A percentile compares a stretch with the other conserved stretches of the same genome.
Evolutionary conservation across 495 filamentous ascomycete species (phyloP).

Genomic region (Amorphotheca resinae): DNA sequence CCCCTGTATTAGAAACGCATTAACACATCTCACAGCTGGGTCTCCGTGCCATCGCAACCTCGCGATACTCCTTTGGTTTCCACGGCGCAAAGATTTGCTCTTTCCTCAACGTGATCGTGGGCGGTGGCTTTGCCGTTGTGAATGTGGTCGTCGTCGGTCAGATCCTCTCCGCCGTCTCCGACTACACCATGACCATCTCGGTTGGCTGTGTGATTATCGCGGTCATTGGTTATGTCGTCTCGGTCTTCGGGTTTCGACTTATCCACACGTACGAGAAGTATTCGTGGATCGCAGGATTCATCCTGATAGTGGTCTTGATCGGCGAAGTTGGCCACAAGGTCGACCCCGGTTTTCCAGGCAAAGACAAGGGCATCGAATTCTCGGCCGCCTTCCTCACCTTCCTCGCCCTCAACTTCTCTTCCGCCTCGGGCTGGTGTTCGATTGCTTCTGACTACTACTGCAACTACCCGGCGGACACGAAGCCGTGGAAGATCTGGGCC

Average conservation of each 20-base stretch:
- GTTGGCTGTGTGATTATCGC: constrained; percentile 36
- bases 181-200: constrained; percentile 30
- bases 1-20: not conserved
- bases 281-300: constrained; percentile 43
- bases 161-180: constrained; percentile 38
- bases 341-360: constrained; percentile 26
- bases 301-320: constrained; percentile 36
- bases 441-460: constrained; percentile 52
- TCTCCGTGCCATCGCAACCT: constrained; percentile 39
- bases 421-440: constrained; percentile 45
- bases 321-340: constrained; percentile 36
- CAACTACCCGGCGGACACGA: constrained; percentile 46
- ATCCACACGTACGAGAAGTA: constrained; percentile 50
- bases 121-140: constrained; percentile 36
- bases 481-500: constrained; percentile 40
- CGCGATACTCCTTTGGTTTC: constrained; percentile 44
- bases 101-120: constrained; percentile 36
- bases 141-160: constrained; percentile 35
- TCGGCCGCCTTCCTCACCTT: constrained; percentile 39
- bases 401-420: constrained; percentile 44
- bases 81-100: constrained; percentile 35
- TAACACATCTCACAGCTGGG: constrained; percentile 26
- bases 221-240: constrained; percentile 40
- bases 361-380: constrained; percentile 12
- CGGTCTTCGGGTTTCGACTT: constrained; percentile 44